Evolutionary conservation across 1,284 basidiomycete species (phyloP).

Genomic region (Leccinum solheimii): DNA sequence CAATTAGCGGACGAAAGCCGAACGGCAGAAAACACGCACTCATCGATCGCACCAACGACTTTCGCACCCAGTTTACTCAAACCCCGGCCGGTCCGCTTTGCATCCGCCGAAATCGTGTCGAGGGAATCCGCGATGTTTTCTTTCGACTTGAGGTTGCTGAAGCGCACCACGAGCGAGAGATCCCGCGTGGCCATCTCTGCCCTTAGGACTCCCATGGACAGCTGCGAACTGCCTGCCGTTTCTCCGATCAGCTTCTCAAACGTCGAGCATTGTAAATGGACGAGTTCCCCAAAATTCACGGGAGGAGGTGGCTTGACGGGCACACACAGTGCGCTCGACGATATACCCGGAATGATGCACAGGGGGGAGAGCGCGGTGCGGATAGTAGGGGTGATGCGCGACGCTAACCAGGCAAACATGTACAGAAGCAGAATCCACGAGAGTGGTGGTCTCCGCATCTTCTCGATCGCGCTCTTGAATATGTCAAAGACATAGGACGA

Average conservation of each 20-base stretch:
- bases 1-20: not conserved
- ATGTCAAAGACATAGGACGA: slow-evolving; percentile 49
- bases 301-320: slow-evolving; percentile 12
- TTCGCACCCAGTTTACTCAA: slow-evolving; percentile 60
- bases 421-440: slow-evolving; percentile 53
- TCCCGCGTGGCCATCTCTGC: slow-evolving; percentile 74
- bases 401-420: slow-evolving; percentile 46
- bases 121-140: slow-evolving; percentile 55
- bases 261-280: slow-evolving; percentile 56
- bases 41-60: slow-evolving; percentile 67
- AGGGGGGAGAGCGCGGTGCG: slow-evolving; percentile 52
- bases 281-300: slow-evolving; percentile 60
- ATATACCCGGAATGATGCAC: slow-evolving; percentile 61
- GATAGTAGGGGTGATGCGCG: slow-evolving; percentile 42
- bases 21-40: slow-evolving; percentile 41
- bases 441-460: slow-evolving; percentile 53
- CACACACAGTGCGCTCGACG: slow-evolving; percentile 46
- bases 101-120: slow-evolving; percentile 54
- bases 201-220: slow-evolving; percentile 68
- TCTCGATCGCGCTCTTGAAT: slow-evolving; percentile 43
- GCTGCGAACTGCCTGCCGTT: slow-evolving; percentile 51
- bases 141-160: slow-evolving; percentile 58
- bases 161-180: slow-evolving; percentile 56
- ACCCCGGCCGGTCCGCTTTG: slow-evolving; percentile 56
- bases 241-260: slow-evolving; percentile 64